Conservation (phyloP, 202 grass and related monocot genomes). For the Musa balbisiana region DNA sequence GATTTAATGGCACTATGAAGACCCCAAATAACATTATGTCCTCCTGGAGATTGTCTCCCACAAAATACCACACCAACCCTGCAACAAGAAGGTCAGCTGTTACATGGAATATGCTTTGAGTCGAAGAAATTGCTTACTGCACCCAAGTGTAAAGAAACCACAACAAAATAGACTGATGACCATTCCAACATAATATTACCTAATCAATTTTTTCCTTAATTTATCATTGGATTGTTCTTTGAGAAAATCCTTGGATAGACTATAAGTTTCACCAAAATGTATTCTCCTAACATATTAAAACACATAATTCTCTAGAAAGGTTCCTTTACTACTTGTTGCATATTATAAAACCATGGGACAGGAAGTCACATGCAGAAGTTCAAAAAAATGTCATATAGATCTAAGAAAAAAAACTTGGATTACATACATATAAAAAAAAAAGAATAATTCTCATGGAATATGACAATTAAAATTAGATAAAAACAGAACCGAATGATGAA, state of each 20-base stretch:
- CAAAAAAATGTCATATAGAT: neutral
- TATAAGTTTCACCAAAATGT: too few relatives aligned
- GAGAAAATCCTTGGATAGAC: too few relatives aligned
- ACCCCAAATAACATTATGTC: conserved; percentile 97
- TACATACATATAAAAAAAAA: neutral
- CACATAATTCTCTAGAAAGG: neutral
- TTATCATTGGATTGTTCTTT: too few relatives aligned
- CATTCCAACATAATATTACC: too few relatives aligned
- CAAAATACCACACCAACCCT: conserved; percentile 97
- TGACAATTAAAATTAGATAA: neutral
- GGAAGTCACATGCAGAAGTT: neutral
- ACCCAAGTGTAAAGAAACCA: neutral
- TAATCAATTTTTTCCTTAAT: too few relatives aligned
- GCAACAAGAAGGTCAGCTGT: conserved; percentile 2
- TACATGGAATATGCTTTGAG: neutral
- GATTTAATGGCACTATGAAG: conserved; percentile 86
- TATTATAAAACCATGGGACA: neutral
- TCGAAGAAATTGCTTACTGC: neutral
- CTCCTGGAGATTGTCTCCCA: conserved; percentile 91
- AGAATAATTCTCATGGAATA: neutral
- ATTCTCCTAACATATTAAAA: too few relatives aligned
- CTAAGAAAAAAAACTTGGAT: neutral
- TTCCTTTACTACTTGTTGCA: neutral
- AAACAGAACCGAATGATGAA: neutral
- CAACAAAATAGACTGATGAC: neutral